These are phyloP conservation scores for Sclerotinia subarctica DNA, from an alignment of 2,329 filamentous ascomycete genomes.

Conservation along the genomic window DNA sequence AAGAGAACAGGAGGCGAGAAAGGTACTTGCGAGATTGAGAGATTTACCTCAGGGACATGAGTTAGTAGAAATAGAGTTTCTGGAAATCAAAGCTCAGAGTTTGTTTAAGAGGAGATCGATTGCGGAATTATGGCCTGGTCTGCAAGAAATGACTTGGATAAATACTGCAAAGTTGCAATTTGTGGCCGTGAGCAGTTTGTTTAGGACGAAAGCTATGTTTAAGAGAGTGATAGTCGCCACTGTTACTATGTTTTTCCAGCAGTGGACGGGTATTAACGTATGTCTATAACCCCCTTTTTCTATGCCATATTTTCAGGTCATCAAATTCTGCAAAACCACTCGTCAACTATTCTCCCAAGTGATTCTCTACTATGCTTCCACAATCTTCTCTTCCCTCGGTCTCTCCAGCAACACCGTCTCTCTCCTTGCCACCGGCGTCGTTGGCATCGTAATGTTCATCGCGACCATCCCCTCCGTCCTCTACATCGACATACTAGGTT, in stretches of 20 bases:
- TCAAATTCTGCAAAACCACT: background rate
- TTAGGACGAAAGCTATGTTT: constrained; percentile 64
- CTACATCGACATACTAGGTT: constrained; percentile 62
- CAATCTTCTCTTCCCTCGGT: constrained; percentile 48
- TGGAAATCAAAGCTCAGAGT: constrained; percentile 79
- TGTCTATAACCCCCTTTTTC: background rate
- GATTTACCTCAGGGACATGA: constrained; percentile 60
- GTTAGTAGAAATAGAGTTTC: constrained; percentile 69
- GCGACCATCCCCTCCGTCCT: constrained; percentile 64
- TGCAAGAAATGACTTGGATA: constrained; percentile 57
- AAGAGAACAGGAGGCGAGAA: constrained; percentile 64
- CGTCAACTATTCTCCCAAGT: background rate
- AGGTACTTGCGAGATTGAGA: constrained; percentile 62
- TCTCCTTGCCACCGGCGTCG: constrained; percentile 67
- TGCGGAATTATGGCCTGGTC: constrained; percentile 64
- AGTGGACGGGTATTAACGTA: constrained; percentile 48
- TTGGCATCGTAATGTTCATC: constrained; percentile 68
- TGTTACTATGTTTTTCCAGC: constrained; percentile 60
- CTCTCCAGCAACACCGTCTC: constrained; percentile 47
- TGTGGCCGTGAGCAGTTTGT: constrained; percentile 62
- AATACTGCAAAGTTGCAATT: constrained; percentile 68
- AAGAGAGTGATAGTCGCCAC: constrained; percentile 62
- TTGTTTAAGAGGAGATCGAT: constrained; percentile 72
- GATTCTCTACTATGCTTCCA: constrained; percentile 45
- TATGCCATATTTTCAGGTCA: no score